phyloP scores from a whole-genome alignment of 371 early-diverging fungal genomes.

The Paraphysoderma sedebokerense region DNA sequence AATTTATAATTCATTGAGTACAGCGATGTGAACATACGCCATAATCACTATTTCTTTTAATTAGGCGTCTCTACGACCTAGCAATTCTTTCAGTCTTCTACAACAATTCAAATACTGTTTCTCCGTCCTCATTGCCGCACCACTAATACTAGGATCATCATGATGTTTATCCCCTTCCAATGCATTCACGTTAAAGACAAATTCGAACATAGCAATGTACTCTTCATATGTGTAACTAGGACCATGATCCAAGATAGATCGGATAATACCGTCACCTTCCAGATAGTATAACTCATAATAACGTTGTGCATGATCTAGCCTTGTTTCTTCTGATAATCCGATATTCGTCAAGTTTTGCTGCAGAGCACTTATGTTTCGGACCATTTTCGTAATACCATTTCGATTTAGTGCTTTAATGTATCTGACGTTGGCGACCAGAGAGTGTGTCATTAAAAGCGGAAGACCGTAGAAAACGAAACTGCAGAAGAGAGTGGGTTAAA shows the following conservation, averaged over 20 bases:
- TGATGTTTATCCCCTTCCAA: no score
- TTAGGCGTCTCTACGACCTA: no score
- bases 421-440: constrained; percentile 48
- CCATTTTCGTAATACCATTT: constrained; percentile 59
- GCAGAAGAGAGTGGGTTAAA: neutral
- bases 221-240: neutral
- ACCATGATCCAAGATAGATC: neutral
- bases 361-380: constrained; percentile 59
- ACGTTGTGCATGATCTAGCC: constrained; percentile 45
- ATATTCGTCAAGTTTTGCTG: constrained; percentile 78
- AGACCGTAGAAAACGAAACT: constrained; percentile 72
- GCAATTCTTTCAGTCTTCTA: no score
- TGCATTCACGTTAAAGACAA: neutral
- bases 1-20: no score
- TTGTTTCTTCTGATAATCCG: constrained; percentile 38
- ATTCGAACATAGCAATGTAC: neutral
- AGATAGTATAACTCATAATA: constrained; percentile 55
- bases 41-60: no score
- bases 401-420: constrained; percentile 53
- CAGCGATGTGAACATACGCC: no score
- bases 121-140: no score
- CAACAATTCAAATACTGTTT: no score
- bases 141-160: no score
- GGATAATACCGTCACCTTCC: constrained; percentile 17
- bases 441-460: constrained; percentile 48